Base-by-base conservation (phyloP, 2,329 filamentous ascomycete species). In the Emmonsia crescens region DNA sequence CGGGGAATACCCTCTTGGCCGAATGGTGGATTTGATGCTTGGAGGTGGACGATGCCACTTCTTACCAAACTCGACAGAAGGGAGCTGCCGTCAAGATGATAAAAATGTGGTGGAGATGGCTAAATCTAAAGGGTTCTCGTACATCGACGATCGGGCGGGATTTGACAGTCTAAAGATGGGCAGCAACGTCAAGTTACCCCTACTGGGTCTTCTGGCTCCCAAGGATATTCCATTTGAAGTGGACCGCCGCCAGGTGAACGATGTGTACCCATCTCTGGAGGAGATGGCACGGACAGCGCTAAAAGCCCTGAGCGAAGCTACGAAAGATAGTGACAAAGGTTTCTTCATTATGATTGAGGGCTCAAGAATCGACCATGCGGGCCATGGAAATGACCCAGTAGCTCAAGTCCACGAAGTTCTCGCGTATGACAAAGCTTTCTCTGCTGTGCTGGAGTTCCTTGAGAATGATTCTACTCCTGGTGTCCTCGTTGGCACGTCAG, bases 291-390 rank as follows among this genome's bases (percentile, higher is more conserved):
- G 83, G 67, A 90, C 89, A 19, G 93, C 94, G 0, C 79, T 99
- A 64, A 84, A 82, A 16, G 86, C 89, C 1, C 83, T 99, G 29
- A 88, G 88, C 64, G 85, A 86, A 63, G 94, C 92, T 0, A 96
- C 94, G 0, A 81, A 84, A 70, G 81, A 92, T 70, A 91, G 84
- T 64, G 91, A 97, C 49, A 86, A 95, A 75, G 94, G 94, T 4
- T 99, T 97, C 80, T 99, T 99, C 77, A 80, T 99, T 68, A 96
- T 99, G 93, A 95, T 99, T 64, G 94, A 99, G 75, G 94, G 92
- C 4, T 96, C 90, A 69, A 83, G 94, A 49, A 97, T 99, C 69
- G 94, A 99, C 70, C 94, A 99, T 72, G 93, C 94, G 3, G 94
- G 91, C 6, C 89, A 94, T 72, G 84, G 83, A 65, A 94, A 94